Conservation (phyloP, 1,139 yeast genomes). For the Candida glucosophila region DNA sequence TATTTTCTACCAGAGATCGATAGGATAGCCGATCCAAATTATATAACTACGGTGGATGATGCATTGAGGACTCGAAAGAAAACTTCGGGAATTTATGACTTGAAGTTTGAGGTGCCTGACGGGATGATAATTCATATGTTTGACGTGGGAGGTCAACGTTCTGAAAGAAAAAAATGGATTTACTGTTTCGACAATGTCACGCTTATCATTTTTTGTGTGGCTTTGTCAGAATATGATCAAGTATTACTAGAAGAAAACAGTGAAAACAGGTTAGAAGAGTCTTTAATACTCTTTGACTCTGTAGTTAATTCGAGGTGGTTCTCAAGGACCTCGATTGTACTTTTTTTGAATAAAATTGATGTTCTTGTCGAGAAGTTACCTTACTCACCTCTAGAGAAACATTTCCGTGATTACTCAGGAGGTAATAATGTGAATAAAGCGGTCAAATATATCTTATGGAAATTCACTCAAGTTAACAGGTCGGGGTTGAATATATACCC, state of each 20-base stretch:
- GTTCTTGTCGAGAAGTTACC: constrained; percentile 81
- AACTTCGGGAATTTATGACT: constrained; percentile 88
- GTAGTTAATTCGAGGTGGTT: constrained; percentile 95
- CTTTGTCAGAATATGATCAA: constrained; percentile 86
- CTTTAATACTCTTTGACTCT: constrained; percentile 76
- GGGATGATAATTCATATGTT: constrained; percentile 69
- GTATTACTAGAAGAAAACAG: constrained; percentile 68
- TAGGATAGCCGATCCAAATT: constrained; percentile 52
- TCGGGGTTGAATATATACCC: constrained; percentile 80
- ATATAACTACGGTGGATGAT: constrained; percentile 69
- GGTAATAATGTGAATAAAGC: constrained; percentile 86
- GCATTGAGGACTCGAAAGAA: constrained; percentile 82
- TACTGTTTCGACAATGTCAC: constrained; percentile 93
- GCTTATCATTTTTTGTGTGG: constrained; percentile 80
- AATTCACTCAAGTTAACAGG: constrained; percentile 79
- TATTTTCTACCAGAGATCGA: constrained; percentile 67
- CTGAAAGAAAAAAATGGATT: constrained; percentile 92
- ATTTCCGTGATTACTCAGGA: constrained; percentile 87
- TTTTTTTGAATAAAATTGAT: constrained; percentile 84
- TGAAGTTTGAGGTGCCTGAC: constrained; percentile 68
- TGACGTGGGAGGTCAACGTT: constrained; percentile 93
- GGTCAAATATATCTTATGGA: constrained; percentile 88
- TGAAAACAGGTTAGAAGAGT: constrained; percentile 80
- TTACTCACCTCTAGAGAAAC: constrained; percentile 70
- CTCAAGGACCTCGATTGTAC: constrained; percentile 73